Evolutionary conservation across 176 grass and related monocot genomes (phyloP), one percentile per base, ranked within the genome.

Genomic region (Chloris gayana): DNA sequence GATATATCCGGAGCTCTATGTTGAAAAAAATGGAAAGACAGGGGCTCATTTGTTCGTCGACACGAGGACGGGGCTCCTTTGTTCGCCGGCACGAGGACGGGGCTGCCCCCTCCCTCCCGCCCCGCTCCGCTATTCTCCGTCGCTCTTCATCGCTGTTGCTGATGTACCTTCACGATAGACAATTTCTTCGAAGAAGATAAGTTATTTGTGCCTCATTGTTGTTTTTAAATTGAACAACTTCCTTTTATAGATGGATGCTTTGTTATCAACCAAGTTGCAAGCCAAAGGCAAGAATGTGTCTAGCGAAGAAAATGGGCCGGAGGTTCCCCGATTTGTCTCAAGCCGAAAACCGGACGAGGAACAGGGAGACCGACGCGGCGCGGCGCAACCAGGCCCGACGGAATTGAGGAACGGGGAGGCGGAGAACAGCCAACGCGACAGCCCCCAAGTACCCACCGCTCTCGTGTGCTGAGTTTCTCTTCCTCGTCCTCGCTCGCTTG

Each of bases 401-500:
- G n/a, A 18, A 17, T 26, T 14, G 4, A 14, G 38, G 37, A 69
- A 45, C 8, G 19, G 35, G 33, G 64, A 21, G 21, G 35, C 46
- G 49, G 41, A 69, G n/a, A 47, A 57, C 14, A 45, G 17, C 14
- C 56, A 30, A 12, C 22, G 15, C 73, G 51, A 76, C 56, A 42
- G 19, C n/a, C n/a, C n/a, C n/a, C 24, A 11, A 56, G 9, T 9
- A 25, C 2, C 54, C 27, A 7, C 46, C 67, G 57, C 63, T 47
- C 29, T 39, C 30, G 14, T 11, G 18, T 24, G 14, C 33, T 14
- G 11, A 25, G 35, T 44, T 33, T 61, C 66, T 22, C 8, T 29
- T 79, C 70, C 35, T 63, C 73, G 45, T 60, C 17, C 22, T 59
- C 46, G 22, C 47, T 71, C 35, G 44, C 78, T 35, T 21, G 56